phyloP scores from a whole-genome alignment of 163 green algal genomes.

The Scenedesmus sp. region DNA sequence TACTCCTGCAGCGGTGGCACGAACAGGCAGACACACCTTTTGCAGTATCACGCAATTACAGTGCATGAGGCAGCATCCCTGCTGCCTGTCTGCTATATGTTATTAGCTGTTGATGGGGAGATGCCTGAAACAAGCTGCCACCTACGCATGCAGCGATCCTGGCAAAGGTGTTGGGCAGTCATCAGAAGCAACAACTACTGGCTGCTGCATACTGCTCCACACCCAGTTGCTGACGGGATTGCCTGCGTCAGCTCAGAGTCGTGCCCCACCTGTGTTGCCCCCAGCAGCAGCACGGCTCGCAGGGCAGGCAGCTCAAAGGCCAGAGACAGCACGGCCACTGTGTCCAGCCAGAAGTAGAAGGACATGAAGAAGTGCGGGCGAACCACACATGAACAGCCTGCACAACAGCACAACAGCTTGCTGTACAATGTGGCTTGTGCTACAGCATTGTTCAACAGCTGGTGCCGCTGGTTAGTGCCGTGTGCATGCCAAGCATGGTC shows the following conservation, averaged over 20 bases:
- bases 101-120: too few relatives aligned
- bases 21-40: too few relatives aligned
- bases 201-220: neutral
- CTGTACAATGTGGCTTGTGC: too few relatives aligned
- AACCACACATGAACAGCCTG: constrained; percentile 74
- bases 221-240: too few relatives aligned
- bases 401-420: neutral
- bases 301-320: constrained; percentile 85
- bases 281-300: constrained; percentile 48
- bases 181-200: too few relatives aligned
- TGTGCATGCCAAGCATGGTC: too few relatives aligned
- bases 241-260: too few relatives aligned
- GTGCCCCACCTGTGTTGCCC: constrained; percentile 19
- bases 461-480: neutral
- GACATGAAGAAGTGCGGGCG: constrained; percentile 87
- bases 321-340: constrained; percentile 84
- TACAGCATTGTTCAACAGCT: too few relatives aligned
- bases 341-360: constrained; percentile 96
- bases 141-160: too few relatives aligned
- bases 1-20: constrained; percentile 45
- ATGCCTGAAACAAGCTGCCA: too few relatives aligned
- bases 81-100: too few relatives aligned
- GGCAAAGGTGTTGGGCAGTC: too few relatives aligned
- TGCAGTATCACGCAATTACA: neutral
- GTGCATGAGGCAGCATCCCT: neutral